Evolutionary conservation across 2,329 filamentous ascomycete species (phyloP), one percentile per base, ranked within the genome.

Genomic region (Exophiala sp.): DNA sequence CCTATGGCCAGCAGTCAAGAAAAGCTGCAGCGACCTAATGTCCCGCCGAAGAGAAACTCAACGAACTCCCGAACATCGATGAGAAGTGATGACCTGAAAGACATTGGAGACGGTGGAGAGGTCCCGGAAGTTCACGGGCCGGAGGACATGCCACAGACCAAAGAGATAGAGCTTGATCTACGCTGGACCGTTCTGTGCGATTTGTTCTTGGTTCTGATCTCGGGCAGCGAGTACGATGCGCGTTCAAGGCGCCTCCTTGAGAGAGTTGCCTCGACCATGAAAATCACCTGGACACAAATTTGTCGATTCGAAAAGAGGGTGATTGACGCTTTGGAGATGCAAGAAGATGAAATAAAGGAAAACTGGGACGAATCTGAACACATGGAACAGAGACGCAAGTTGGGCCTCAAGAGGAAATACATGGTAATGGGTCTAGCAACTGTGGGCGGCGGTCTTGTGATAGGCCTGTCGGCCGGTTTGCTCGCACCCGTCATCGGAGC

Each of bases 281-380:
- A 88, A 39, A 86, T 99, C 6, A 81, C 86, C 10, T 95, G 89
- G 90, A 77, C 95, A 50, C 94, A 99, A 62, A 95, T 97, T 54
- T 95, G 91, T 71, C 85, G 90, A 36, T 99, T 99, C 66, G 94
- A 99, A 73, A 97, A 96, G 74, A 87, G 91, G 49, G 90, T 99
- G 5, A 96, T 94, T 6, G 94, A 99, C 71, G 91, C 94, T 1
- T 76, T 99, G 18, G 94, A 99, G 71, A 96, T 99, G 90, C 92
- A 97, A 72, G 91, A 97, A 70, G 85, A 88, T 43, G 89, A 90
- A 5, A 88, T 91, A 59, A 95, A 92, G 65, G 94, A 99, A 72
- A 96, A 92, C 60, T 99, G 94, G 94, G 95, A 96, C 62, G 94
- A 99, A 69, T 87, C 94, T 9, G 89, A 95, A 61, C 91, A 97